Evolutionary conservation across 768 basidiomycete genomes (phyloP), one percentile per base, ranked within the genome.

Genomic region (Rhodotorula babjevae): DNA sequence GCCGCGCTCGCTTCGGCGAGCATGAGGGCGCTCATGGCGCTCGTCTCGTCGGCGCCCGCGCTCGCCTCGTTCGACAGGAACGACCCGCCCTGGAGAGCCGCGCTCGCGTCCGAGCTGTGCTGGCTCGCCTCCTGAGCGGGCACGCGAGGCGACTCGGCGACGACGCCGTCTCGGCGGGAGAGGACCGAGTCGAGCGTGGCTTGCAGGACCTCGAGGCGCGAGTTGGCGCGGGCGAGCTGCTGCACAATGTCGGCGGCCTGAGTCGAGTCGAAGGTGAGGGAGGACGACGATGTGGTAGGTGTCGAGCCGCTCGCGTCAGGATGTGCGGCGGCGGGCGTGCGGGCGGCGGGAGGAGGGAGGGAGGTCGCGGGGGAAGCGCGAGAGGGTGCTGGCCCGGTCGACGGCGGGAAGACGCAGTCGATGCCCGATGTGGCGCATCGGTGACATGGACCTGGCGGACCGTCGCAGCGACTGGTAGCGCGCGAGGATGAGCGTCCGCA

Each of bases 221-320:
- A 67, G 52, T 71, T 77, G 73, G 72, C 75, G 59, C 65, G 31
- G 0, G 58, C 65, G 14, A 72, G 67, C 68, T 75, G 74, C 46
- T 69, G 65, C 1, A 67, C 64, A 16, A 75, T 63, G 36, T 69
- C 69, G 23, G 25, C 57, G 60, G 46, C 29, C 63, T 23, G 47
- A 27, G 31, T 7, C 29, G 56, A 36, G 23, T 33, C 33, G 59
- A 44, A 57, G 2, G 56, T 15, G 56, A 57, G 23, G 40, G 36
- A 36, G 5, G 36, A 36, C 5, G 36, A 36, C 5, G 36, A 6
- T 14, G 40, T 7, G 12, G 60, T 7, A 9, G 53, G 53, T 1
- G 53, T 55, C 14, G 53, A n/a, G 25, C 36, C 8, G 25, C 46
- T 27, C 40, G 21, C 31, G 0, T 19, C 7, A 29, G 47, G 10